Evolutionary conservation across 2,329 filamentous ascomycete species (phyloP), one percentile per base, ranked within the genome.

Genomic region (Lecanicillium sp.): DNA sequence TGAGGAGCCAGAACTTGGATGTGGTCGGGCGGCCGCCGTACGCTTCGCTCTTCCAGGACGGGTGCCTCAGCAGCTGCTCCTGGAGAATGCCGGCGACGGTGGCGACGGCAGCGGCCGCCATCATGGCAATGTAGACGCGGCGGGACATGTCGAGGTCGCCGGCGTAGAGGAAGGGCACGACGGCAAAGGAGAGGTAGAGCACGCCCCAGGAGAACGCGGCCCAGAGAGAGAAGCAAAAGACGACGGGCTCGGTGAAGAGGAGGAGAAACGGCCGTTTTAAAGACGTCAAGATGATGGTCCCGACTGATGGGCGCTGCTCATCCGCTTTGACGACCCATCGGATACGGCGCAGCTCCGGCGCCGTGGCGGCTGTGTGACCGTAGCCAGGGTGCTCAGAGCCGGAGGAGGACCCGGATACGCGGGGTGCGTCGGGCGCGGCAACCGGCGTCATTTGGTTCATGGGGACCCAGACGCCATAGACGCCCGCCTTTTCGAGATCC

Each of bases 211-310:
- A 81, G 58, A 96, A 96, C 1, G 86, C 74, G 1, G 88, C 82
- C 89, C 89, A 96, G 1, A 94, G 68, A 1, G 83, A 87, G 65
- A 96, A 96, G 65, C 77, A 87, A 60, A 88, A 87, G 12, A 89
- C 83, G 9, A 87, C 80, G 0, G 84, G 81, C 48, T 89, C 84
- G 0, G 84, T 88, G 47, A 81, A 64, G 13, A 89, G 74, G 2
- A 89, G 71, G 51, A 81, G 77, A 57, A 95, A 94, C 0, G 88
- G 88, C 0, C 88, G 75, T 46, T 77, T 79, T 6, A 90, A 61
- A 0, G 86, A 92, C 11, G 86, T 77, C 5, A 69, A 66, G 37
- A 95, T 79, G 75, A 89, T 85, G 42, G 72, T 76, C 14, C 54
- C 50, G 10, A 95, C 57, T 0, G 79, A 81, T 18, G 74, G 74